phyloP scores from a whole-genome alignment of 1,284 basidiomycete species.

The Rhodotorula mucilaginosa region DNA sequence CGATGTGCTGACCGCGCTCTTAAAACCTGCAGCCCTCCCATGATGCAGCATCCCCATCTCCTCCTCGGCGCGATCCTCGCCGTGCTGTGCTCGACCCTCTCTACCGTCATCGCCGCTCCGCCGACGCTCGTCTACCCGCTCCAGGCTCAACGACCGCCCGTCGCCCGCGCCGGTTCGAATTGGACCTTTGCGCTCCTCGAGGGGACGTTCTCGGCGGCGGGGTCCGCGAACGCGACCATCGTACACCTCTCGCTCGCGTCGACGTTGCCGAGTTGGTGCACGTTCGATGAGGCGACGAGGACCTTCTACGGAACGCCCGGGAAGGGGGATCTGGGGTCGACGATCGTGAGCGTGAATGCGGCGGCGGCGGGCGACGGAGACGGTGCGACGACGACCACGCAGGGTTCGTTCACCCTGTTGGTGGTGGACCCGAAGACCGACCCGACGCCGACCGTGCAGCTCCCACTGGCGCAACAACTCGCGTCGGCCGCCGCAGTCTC shows the following conservation, averaged over 20 bases:
- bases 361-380: conserved; percentile 52
- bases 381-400: conserved; percentile 18
- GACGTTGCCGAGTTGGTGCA: conserved; percentile 62
- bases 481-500: conserved; percentile 62
- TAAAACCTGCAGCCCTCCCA: no score
- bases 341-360: conserved; percentile 51
- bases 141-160: conserved; percentile 51
- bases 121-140: conserved; percentile 51
- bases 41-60: no score
- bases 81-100: conserved; percentile 1
- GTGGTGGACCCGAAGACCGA: conserved; percentile 55
- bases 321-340: conserved; percentile 59
- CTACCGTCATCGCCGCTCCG: conserved; percentile 15
- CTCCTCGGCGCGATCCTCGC: background rate
- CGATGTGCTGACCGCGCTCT: no score
- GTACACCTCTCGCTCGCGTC: conserved; percentile 38
- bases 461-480: conserved; percentile 64
- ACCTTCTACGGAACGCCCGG: conserved; percentile 63
- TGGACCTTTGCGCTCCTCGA: conserved; percentile 64
- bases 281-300: conserved; percentile 58
- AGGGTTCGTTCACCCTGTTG: conserved; percentile 60
- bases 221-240: conserved; percentile 6
- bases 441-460: conserved; percentile 59
- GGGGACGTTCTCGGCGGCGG: conserved; percentile 57
- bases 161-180: conserved; percentile 54